Percentiles rank a stretch among this genome's conserved stretches.
These are phyloP conservation scores for Trichosporon ovoides DNA, from an alignment of 1,284 basidiomycete species.

Conservation along the genomic window DNA sequence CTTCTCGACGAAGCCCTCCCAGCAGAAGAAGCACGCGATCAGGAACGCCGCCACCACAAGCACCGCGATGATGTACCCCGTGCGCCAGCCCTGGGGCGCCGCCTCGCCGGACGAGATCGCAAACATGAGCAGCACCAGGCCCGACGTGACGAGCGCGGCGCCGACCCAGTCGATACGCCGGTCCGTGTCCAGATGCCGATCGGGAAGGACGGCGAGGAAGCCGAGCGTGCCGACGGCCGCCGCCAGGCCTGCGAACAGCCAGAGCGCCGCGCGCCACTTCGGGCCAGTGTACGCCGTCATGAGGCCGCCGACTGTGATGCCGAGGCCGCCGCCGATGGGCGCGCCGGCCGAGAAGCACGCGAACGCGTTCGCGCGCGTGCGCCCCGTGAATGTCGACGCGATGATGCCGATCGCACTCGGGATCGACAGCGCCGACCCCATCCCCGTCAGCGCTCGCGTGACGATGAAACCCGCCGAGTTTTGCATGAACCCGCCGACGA, in stretches of 20 bases:
- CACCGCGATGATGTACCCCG: slow-evolving; percentile 57
- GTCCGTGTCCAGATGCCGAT: slow-evolving; percentile 49
- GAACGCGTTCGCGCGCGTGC: slow-evolving; percentile 63
- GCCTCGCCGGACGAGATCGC: slow-evolving; percentile 67
- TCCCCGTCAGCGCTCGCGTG: slow-evolving; percentile 36
- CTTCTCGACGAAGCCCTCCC: slow-evolving; percentile 60
- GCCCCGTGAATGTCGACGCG: slow-evolving; percentile 64
- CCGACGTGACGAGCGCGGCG: slow-evolving; percentile 64
- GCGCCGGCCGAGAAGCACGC: slow-evolving; percentile 69
- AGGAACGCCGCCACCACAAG: slow-evolving; percentile 62
- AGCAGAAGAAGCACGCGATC: slow-evolving; percentile 59
- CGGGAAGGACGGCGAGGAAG: slow-evolving; percentile 56
- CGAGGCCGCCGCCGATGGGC: slow-evolving; percentile 68
- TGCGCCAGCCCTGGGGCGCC: slow-evolving; percentile 67
- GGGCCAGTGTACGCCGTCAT: slow-evolving; percentile 59
- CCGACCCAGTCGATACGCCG: slow-evolving; percentile 76
- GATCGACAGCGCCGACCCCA: slow-evolving; percentile 27
- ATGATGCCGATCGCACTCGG: slow-evolving; percentile 61
- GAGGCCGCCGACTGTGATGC: slow-evolving; percentile 63
- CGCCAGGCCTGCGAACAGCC: slow-evolving; percentile 56
- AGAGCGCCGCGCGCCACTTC: slow-evolving; percentile 62
- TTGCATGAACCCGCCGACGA: slow-evolving; percentile 43
- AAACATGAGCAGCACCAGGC: slow-evolving; percentile 72
- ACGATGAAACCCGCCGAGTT: slow-evolving; percentile 34
- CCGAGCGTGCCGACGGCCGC: slow-evolving; percentile 55